phyloP scores from a whole-genome alignment of 768 basidiomycete genomes.

The Lactarius hatsudake region DNA sequence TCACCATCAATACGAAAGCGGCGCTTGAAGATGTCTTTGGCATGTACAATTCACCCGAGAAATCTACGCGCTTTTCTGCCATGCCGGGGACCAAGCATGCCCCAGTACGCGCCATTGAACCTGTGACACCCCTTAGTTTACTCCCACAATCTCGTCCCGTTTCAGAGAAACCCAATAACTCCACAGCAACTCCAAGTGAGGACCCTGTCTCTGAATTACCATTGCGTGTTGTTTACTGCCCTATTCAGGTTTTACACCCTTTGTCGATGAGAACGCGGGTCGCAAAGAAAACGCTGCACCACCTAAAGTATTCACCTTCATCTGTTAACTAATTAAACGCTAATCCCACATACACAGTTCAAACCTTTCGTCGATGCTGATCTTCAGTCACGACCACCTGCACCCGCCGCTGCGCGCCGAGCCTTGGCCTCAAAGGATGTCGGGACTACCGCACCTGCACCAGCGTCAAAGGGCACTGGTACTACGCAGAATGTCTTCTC shows the following conservation, averaged over 20 bases:
- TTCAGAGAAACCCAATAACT: slow-evolving; percentile 31
- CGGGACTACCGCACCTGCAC: slow-evolving; percentile 28
- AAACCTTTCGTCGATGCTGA: slow-evolving; percentile 62
- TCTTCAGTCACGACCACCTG: slow-evolving; percentile 41
- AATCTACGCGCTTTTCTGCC: slow-evolving; percentile 53
- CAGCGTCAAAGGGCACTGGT: slow-evolving; percentile 27
- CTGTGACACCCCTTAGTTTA: slow-evolving; percentile 39
- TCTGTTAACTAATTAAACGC: neutral
- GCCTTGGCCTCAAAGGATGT: slow-evolving; percentile 55
- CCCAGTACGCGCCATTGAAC: slow-evolving; percentile 64
- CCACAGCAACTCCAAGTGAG: slow-evolving; percentile 40
- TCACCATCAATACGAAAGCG: slow-evolving; percentile 96
- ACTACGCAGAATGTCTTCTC: slow-evolving; percentile 47
- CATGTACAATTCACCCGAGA: slow-evolving; percentile 93
- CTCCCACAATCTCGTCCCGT: slow-evolving; percentile 25
- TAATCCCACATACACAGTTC: slow-evolving; percentile 43
- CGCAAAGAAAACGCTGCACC: slow-evolving; percentile 44
- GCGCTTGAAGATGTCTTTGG: slow-evolving; percentile 92
- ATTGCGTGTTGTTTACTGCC: neutral
- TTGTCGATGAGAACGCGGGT: slow-evolving; percentile 56
- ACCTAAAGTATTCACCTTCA: slow-evolving; percentile 22
- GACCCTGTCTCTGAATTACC: slow-evolving; percentile 1
- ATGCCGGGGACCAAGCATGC: slow-evolving; percentile 67
- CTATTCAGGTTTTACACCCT: slow-evolving; percentile 59
- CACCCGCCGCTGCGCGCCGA: slow-evolving; percentile 36